Percentiles rank a stretch among this genome's conserved stretches.
Conservation (phyloP, 345 rosid species). For the Streptanthus diversifolius region DNA sequence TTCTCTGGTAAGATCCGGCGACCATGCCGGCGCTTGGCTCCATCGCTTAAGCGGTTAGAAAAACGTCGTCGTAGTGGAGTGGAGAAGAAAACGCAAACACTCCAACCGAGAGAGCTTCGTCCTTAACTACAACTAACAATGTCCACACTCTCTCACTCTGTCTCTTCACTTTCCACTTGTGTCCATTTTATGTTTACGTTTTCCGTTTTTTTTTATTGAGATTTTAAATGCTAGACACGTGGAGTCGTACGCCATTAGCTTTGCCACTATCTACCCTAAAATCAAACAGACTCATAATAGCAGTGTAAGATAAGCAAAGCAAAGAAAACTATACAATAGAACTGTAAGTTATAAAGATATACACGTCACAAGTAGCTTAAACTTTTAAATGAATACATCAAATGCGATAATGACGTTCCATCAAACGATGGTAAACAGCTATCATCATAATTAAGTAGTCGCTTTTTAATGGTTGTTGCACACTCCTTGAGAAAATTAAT, state of each 20-base stretch:
- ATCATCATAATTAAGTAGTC: background rate
- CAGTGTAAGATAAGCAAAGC: background rate
- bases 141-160: background rate
- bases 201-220: background rate
- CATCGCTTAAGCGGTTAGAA: slow-evolving; percentile 47
- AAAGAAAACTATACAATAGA: background rate
- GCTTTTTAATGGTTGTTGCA: background rate
- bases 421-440: background rate
- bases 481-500: background rate
- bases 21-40: slow-evolving; percentile 79
- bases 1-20: slow-evolving; percentile 87
- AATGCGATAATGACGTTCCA: background rate
- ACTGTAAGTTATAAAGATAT: background rate
- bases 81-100: background rate
- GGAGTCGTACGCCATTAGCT: background rate
- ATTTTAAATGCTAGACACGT: background rate
- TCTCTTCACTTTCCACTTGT: slow-evolving; percentile 10
- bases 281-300: background rate
- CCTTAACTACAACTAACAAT: background rate
- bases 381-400: background rate
- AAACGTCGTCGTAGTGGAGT: slow-evolving; percentile 1
- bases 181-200: background rate
- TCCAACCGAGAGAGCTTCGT: background rate
- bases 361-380: background rate
- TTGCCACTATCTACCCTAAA: slow-evolving; percentile 2